A percentile compares a stretch with the other conserved stretches of the same genome.
Conservation (phyloP, 768 basidiomycete genomes). For the Xerocomus brunneocitrinus region DNA sequence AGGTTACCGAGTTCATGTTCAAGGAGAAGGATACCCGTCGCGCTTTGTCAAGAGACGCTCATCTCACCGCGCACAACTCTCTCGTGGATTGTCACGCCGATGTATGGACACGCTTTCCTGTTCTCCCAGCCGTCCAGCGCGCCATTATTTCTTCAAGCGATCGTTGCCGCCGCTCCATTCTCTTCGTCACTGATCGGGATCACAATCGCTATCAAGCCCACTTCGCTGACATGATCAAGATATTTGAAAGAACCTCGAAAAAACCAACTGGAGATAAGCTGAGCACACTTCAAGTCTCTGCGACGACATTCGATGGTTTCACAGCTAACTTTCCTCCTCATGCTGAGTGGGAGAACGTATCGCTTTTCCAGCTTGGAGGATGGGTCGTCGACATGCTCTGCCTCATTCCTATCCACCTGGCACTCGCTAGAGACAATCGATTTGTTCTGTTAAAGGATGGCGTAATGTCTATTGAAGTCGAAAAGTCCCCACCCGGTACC, state of each 20-base stretch:
- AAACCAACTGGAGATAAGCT: conserved; percentile 49
- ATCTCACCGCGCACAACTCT: conserved; percentile 39
- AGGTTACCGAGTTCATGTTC: conserved; percentile 56
- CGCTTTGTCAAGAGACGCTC: conserved; percentile 13
- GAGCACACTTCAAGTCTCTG: conserved; percentile 32
- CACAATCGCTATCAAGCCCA: conserved; percentile 35
- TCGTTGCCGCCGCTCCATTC: conserved; percentile 33
- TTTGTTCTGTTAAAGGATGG: conserved; percentile 60
- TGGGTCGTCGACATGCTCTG: conserved; percentile 61
- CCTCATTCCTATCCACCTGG: conserved; percentile 62
- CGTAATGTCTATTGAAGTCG: conserved; percentile 44
- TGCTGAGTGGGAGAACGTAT: conserved; percentile 25
- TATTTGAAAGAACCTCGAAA: conserved; percentile 46
- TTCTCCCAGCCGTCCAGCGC: conserved; percentile 47
- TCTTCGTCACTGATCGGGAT: conserved; percentile 40
- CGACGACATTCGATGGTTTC: conserved; percentile 27
- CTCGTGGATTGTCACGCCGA: conserved; percentile 52
- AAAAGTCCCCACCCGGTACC: conserved; percentile 53
- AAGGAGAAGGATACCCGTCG: conserved; percentile 35
- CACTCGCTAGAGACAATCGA: conserved; percentile 54
- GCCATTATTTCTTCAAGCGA: conserved; percentile 35
- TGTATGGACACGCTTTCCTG: conserved; percentile 58
- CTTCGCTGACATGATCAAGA: conserved; percentile 41
- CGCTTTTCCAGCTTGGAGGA: conserved; percentile 46
- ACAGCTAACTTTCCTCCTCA: background rate